These are phyloP conservation scores for Thelonectria blattea DNA, from an alignment of 2,329 filamentous ascomycete genomes.

Conservation along the genomic window DNA sequence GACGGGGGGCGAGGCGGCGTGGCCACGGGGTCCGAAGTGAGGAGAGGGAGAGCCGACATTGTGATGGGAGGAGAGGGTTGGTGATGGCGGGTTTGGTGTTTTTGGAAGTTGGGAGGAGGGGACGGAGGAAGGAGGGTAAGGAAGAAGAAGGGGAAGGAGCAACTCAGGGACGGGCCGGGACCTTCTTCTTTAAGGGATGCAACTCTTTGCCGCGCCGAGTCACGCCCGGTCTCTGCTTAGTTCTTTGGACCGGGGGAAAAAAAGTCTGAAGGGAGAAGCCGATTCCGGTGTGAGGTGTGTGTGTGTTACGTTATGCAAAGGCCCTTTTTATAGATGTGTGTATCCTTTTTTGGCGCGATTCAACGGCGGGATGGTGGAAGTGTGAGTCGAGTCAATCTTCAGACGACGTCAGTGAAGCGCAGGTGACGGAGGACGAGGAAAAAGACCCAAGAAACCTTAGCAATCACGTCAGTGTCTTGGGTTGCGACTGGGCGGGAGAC, in stretches of 20 bases:
- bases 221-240: slow-evolving; percentile 12
- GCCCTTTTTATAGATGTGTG: neutral
- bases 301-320: slow-evolving; percentile 7
- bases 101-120: neutral
- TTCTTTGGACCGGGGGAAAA: neutral
- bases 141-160: slow-evolving; percentile 20
- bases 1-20: slow-evolving; percentile 75
- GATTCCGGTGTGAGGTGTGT: neutral
- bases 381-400: neutral
- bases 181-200: slow-evolving; percentile 29
- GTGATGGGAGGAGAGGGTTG: slow-evolving; percentile 1
- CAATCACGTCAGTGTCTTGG: neutral
- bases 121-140: slow-evolving; percentile 23
- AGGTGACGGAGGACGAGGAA: neutral
- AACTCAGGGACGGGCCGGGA: slow-evolving; percentile 17
- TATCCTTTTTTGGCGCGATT: slow-evolving; percentile 34
- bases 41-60: slow-evolving; percentile 34
- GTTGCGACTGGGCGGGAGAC: neutral
- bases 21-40: slow-evolving; percentile 61
- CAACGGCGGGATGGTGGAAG: slow-evolving; percentile 20
- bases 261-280: neutral
- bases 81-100: neutral
- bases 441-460: neutral
- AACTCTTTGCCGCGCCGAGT: slow-evolving; percentile 24
- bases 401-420: neutral